These are phyloP conservation scores for Cicer bijugum DNA, from an alignment of 306 rosid species.

Conservation along the genomic window DNA sequence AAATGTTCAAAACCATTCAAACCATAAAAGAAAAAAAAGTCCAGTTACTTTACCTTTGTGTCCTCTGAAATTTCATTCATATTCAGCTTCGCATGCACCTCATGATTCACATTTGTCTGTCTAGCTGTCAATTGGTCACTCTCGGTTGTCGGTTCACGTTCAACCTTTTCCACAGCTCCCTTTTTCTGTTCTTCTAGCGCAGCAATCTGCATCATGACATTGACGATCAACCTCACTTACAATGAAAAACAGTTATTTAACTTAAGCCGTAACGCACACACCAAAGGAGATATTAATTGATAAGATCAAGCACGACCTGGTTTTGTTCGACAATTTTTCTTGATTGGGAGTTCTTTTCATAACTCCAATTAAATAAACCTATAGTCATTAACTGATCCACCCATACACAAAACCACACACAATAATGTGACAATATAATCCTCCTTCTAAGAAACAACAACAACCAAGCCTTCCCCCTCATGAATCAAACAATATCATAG, in stretches of 20 bases:
- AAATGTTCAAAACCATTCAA: conserved; percentile 38
- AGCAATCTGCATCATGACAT: conserved; percentile 65
- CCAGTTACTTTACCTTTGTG: conserved; percentile 50
- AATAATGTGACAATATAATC: conserved; percentile 1
- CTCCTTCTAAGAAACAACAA: neutral
- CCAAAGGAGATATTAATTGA: neutral
- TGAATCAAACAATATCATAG: neutral
- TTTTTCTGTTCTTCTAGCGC: conserved; percentile 77
- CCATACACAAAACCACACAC: conserved; percentile 21
- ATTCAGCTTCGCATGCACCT: conserved; percentile 48
- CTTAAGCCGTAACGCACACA: neutral
- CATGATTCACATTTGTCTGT: conserved; percentile 40
- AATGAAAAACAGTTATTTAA: conserved; percentile 1
- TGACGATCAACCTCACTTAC: conserved; percentile 30
- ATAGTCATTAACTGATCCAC: conserved; percentile 6
- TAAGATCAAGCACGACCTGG: conserved; percentile 22
- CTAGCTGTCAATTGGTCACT: conserved; percentile 42
- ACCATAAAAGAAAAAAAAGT: conserved; percentile 14
- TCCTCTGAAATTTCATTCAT: conserved; percentile 57
- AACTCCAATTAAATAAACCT: conserved; percentile 25
- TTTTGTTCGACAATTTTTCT: neutral
- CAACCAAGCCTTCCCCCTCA: neutral
- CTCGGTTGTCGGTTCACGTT: conserved; percentile 47
- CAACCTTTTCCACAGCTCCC: conserved; percentile 51
- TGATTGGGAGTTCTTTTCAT: conserved; percentile 29